Base-by-base conservation (phyloP, 2,329 filamentous ascomycete genomes). In the Pseudogymnoascus pannorum region DNA sequence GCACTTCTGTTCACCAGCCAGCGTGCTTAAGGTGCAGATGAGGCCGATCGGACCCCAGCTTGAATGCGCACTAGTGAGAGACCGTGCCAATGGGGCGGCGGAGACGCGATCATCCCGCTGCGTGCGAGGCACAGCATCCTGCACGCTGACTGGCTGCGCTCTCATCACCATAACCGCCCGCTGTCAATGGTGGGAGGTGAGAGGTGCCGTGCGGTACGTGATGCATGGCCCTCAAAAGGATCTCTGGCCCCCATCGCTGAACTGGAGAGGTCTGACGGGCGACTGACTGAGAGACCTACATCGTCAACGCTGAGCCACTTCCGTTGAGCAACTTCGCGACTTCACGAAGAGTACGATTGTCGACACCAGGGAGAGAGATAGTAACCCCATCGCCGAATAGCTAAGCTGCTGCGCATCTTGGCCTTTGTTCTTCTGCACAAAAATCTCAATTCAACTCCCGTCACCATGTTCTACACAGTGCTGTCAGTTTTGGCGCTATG, bases 251-350 rank as follows among this genome's bases (percentile, higher is more conserved):
- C 44, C 44, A 54, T 14, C 44, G 44, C 44, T 54, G 44, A 7
- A 51, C 44, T 51, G 22, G 44, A 51, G 44, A 51, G 44, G 44
- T 54, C 24, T 54, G 44, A 54, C 29, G 44, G 44, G 44, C 44
- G 44, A 54, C 44, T 54, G 24, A 54, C 24, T 54, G 44, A 54
- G 44, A 54, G 44, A 54, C 44, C 44, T 54, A 54, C 44, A 54
- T 54, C 24, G 44, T 54, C 24, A 24, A 54, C 44, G 24, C 24
- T 31, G 44, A 54, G 24, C 44, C 44, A 29, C n/a, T 54, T 54
- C 44, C n/a, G 24, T 18, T 54, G 44, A 54, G 16, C 44, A 54
- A 6, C 44, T 54, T 54, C 24, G 44, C 44, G 24, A 29, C 44
- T 54, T 54, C 44, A 51, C 44, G 18, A 31, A 54, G 16, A 29